Evolutionary conservation across 371 early-diverging fungal species (phyloP).

Genomic region (Lichtheimia ramosa): DNA sequence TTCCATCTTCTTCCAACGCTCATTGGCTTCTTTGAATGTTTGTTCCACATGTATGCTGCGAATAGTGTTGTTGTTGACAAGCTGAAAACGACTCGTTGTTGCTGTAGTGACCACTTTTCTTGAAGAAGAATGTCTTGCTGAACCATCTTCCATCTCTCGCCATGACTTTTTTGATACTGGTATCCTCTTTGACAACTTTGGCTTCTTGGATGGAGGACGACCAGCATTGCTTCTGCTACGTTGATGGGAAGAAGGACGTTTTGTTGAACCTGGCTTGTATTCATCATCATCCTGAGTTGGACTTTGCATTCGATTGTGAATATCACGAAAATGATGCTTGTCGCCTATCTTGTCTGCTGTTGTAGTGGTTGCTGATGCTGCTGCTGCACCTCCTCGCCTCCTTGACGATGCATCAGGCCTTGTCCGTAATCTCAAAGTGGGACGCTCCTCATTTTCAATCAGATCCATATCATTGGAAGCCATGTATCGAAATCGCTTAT

Average conservation of each 20-base stretch:
- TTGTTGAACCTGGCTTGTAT: background rate
- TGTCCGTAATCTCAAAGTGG: background rate
- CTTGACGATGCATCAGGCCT: background rate
- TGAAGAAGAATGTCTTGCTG: background rate
- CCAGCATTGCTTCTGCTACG: slow-evolving; percentile 14
- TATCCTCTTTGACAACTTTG: slow-evolving; percentile 25
- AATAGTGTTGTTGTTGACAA: slow-evolving; percentile 6
- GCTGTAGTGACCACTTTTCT: background rate
- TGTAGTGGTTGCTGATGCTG: background rate
- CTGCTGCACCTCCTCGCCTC: background rate
- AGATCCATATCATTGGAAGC: slow-evolving; percentile 3
- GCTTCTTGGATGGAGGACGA: slow-evolving; percentile 18
- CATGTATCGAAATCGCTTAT: slow-evolving; percentile 1
- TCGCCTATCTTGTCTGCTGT: slow-evolving; percentile 6
- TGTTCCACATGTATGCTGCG: slow-evolving; percentile 22
- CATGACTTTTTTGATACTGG: slow-evolving; percentile 16
- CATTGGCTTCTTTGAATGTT: slow-evolving; percentile 8
- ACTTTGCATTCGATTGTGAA: slow-evolving; percentile 7
- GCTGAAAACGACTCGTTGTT: slow-evolving; percentile 1
- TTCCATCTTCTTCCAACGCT: slow-evolving; percentile 7
- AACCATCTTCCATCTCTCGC: slow-evolving; percentile 1
- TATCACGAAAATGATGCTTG: slow-evolving; percentile 13
- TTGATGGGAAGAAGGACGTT: slow-evolving; percentile 1
- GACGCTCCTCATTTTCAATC: slow-evolving; percentile 3
- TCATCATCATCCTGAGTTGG: slow-evolving; percentile 7